phyloP scores from a whole-genome alignment of 176 grass and related monocot species.

The sorghum (Sorghum bicolor) region Sorghum_bicolor_NCBIv3 NC_012875.2:54035001-54035500 shows the following conservation, averaged over 20 bases:
- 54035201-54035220: neutral
- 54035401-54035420: constrained; percentile 14
- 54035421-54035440: neutral
- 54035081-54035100: constrained; percentile 54
- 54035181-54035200: constrained; percentile 6
- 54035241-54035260: constrained; percentile 23
- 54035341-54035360: neutral
- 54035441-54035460: neutral
- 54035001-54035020: constrained; percentile 66
- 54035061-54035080: constrained; percentile 89
- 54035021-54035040: constrained; percentile 53
- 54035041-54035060: constrained; percentile 55
- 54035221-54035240: neutral
- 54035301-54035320: constrained; percentile 1
- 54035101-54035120: constrained; percentile 47
- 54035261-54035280: constrained; percentile 2
- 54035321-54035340: neutral
- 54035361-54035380: neutral
- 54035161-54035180: constrained; percentile 29
- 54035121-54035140: constrained; percentile 76
- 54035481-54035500: neutral
- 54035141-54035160: constrained; percentile 54
- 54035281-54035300: constrained; percentile 4
- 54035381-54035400: constrained; percentile 2
- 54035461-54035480: neutral